Percentiles rank a stretch among this genome's conserved stretches.
These are phyloP conservation scores for Raddia distichophylla DNA, from an alignment of 176 grass and related monocot genomes.

Conservation along the genomic window DNA sequence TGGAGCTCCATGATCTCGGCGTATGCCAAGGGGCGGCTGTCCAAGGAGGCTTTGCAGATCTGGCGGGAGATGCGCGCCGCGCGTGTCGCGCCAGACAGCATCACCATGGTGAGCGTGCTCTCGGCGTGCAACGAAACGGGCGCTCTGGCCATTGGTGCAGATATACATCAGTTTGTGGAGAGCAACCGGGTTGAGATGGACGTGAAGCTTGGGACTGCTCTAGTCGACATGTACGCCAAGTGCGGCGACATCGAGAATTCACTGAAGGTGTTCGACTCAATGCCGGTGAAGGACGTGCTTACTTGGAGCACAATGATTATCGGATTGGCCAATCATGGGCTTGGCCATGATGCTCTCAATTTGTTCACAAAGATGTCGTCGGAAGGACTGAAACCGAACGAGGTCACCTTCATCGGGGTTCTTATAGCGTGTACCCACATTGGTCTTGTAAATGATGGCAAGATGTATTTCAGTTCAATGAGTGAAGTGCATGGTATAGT, in stretches of 20 bases:
- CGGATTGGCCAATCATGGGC: constrained; percentile 71
- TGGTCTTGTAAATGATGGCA: constrained; percentile 66
- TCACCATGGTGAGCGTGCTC: constrained; percentile 66
- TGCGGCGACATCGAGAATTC: constrained; percentile 68
- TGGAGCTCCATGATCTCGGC: constrained; percentile 80
- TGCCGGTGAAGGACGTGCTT: constrained; percentile 57
- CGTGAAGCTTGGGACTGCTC: constrained; percentile 66
- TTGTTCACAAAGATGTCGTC: constrained; percentile 68
- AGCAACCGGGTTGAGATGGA: constrained; percentile 47
- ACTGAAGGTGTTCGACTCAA: constrained; percentile 34
- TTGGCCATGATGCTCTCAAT: constrained; percentile 53
- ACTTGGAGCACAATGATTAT: constrained; percentile 71
- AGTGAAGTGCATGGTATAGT: constrained; percentile 42
- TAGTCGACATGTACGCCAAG: constrained; percentile 91
- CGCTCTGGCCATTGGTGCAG: constrained; percentile 40
- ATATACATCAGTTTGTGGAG: constrained; percentile 52
- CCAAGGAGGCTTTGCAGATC: constrained; percentile 59
- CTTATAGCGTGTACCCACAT: constrained; percentile 63
- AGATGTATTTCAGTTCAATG: constrained; percentile 63
- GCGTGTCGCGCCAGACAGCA: constrained; percentile 43
- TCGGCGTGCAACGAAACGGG: constrained; percentile 55
- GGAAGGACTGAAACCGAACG: constrained; percentile 56
- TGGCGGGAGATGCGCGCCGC: constrained; percentile 47
- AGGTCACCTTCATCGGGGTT: constrained; percentile 66
- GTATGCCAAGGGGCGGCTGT: constrained; percentile 42